A percentile compares a stretch with the other conserved stretches of the same genome.
Evolutionary conservation across 2,329 filamentous ascomycete species (phyloP).

Genomic region (Zasmidium citrigriseum): DNA sequence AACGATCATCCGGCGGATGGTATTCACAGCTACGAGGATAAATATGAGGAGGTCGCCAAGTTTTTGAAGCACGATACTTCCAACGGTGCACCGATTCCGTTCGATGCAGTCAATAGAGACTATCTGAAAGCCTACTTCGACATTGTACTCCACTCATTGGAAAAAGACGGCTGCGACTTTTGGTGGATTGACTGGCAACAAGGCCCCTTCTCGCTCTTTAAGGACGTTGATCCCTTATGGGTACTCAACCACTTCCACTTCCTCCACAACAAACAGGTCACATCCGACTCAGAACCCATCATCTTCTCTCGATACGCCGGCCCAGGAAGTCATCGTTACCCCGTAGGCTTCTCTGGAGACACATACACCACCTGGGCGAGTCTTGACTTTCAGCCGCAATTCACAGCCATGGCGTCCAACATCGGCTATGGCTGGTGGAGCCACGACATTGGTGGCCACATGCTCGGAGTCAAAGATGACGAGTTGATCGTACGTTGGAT

Average conservation of each 20-base stretch:
- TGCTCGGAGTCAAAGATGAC: conserved; percentile 57
- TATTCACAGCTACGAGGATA: conserved; percentile 57
- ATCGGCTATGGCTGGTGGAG: conserved; percentile 71
- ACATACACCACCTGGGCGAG: conserved; percentile 61
- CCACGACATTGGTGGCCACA: conserved; percentile 68
- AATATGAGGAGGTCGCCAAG: conserved; percentile 57
- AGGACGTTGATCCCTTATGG: conserved; percentile 64
- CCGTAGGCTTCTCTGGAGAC: conserved; percentile 66
- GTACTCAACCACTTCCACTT: conserved; percentile 67
- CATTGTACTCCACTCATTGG: conserved; percentile 57
- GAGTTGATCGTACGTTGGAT: conserved; percentile 63
- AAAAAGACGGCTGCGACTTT: conserved; percentile 61
- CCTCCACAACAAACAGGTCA: conserved; percentile 9
- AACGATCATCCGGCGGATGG: conserved; percentile 66
- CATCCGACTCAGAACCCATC: conserved; percentile 29
- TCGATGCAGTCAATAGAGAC: conserved; percentile 55
- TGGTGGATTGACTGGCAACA: conserved; percentile 73
- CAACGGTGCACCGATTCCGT: conserved; percentile 53
- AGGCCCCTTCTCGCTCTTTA: conserved; percentile 56
- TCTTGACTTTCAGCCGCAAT: conserved; percentile 65
- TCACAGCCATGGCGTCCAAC: conserved; percentile 66
- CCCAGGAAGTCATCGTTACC: conserved; percentile 64
- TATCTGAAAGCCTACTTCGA: conserved; percentile 62
- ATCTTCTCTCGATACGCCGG: conserved; percentile 65
- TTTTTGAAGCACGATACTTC: conserved; percentile 54